These are phyloP conservation scores for Onygenales sp. DNA, from an alignment of 2,329 filamentous ascomycete species.

Conservation along the genomic window DNA sequence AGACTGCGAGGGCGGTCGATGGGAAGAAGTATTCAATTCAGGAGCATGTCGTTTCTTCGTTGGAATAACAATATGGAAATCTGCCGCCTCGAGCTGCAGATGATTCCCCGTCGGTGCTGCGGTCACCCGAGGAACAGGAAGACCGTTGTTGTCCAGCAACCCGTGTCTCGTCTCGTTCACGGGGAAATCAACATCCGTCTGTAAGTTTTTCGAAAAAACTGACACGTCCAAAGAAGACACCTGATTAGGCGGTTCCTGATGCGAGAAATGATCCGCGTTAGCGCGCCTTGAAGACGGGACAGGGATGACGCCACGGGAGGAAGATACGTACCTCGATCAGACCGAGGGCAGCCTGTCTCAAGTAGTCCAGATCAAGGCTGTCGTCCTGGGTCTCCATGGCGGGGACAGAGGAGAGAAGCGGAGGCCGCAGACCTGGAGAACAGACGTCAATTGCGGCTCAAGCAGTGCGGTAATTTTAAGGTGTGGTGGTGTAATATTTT, in stretches of 20 bases:
- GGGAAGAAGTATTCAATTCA: constrained; percentile 1
- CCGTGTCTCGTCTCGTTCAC: background rate
- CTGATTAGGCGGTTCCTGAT: constrained; percentile 1
- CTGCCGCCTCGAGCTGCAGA: background rate
- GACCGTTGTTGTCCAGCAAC: background rate
- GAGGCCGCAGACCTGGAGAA: background rate
- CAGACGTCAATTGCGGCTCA: background rate
- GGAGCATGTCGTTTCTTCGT: background rate
- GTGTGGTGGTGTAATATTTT: background rate
- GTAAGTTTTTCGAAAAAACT: background rate
- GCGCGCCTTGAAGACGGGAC: background rate
- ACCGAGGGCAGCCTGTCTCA: constrained; percentile 33
- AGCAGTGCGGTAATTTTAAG: background rate
- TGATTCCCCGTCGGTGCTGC: background rate
- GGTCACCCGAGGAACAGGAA: background rate
- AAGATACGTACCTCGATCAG: constrained; percentile 25
- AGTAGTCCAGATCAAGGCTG: constrained; percentile 30
- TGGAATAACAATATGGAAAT: background rate
- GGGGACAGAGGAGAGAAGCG: background rate
- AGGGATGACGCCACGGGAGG: background rate
- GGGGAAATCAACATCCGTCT: background rate
- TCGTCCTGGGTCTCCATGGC: constrained; percentile 31
- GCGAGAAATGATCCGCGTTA: background rate
- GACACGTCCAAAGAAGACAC: background rate
- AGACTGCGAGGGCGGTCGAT: constrained; percentile 6